phyloP scores from a whole-genome alignment of 164 flowering plant species.

The Platanus orientalis region DNA sequence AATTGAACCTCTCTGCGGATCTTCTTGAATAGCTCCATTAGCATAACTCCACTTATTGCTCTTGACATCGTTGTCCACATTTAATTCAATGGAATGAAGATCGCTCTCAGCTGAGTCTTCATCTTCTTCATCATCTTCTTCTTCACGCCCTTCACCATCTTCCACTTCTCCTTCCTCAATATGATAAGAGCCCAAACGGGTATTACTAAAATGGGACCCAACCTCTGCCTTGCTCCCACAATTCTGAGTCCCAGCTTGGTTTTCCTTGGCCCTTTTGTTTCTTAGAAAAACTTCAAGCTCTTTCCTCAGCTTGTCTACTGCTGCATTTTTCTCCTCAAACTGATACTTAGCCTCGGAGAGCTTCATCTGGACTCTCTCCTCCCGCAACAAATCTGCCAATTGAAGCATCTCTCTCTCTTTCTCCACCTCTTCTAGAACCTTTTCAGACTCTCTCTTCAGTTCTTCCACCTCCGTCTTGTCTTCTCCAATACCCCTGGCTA shows the following conservation, averaged over 20 bases:
- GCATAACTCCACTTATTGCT: constrained; percentile 47
- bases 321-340: constrained; percentile 82
- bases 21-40: constrained; percentile 24
- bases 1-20: constrained; percentile 24
- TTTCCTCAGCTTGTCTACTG: constrained; percentile 55
- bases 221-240: constrained; percentile 27
- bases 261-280: constrained; percentile 38
- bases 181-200: constrained; percentile 18
- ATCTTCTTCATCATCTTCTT: constrained; percentile 37
- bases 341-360: constrained; percentile 78
- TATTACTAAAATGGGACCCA: constrained; percentile 28
- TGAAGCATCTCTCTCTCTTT: constrained; percentile 89
- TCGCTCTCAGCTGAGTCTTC: constrained; percentile 64
- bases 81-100: constrained; percentile 72
- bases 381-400: constrained; percentile 67
- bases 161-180: constrained; percentile 32
- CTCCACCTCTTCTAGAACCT: constrained; percentile 65
- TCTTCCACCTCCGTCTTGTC: constrained; percentile 63
- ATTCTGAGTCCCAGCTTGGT: constrained; percentile 19
- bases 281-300: constrained; percentile 59
- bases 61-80: constrained; percentile 48
- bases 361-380: constrained; percentile 84
- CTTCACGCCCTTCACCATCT: too few species aligned
- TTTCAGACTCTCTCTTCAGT: constrained; percentile 54
- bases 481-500: constrained; percentile 64